phyloP scores from a whole-genome alignment of 805 yeast genomes.

The Monosporozyma siamensis region DNA sequence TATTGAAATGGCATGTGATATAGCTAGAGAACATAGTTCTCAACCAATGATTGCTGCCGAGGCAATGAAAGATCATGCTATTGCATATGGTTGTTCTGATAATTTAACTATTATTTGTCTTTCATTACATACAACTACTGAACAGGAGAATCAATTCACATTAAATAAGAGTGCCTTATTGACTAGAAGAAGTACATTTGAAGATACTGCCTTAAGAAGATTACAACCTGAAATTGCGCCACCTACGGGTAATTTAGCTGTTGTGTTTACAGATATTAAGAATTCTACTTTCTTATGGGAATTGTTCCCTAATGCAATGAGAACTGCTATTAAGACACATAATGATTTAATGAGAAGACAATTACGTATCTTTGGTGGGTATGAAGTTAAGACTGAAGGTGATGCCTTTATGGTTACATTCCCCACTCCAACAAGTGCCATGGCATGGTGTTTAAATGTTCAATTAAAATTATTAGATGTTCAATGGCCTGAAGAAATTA shows the following conservation, averaged over 20 bases:
- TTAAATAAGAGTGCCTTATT: constrained; percentile 33
- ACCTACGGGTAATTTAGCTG: constrained; percentile 87
- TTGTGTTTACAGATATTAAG: constrained; percentile 95
- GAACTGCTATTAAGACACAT: constrained; percentile 92
- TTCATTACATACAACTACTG: constrained; percentile 46
- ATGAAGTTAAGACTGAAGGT: constrained; percentile 98
- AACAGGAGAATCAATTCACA: constrained; percentile 25
- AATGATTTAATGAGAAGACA: constrained; percentile 92
- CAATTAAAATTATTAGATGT: constrained; percentile 75
- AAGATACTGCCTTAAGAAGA: constrained; percentile 72
- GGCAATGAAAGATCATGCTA: constrained; percentile 85
- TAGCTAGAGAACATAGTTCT: constrained; percentile 68
- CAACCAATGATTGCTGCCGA: constrained; percentile 91
- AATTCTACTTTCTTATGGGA: constrained; percentile 94
- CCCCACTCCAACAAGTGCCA: constrained; percentile 82
- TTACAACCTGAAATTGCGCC: constrained; percentile 87
- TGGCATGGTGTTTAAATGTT: constrained; percentile 90
- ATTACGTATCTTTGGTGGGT: constrained; percentile 86
- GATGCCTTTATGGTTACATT: constrained; percentile 98
- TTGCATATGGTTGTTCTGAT: constrained; percentile 80
- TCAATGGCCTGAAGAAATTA: constrained; percentile 93
- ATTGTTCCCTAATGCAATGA: constrained; percentile 83
- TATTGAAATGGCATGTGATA: constrained; percentile 81
- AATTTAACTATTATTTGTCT: constrained; percentile 75
- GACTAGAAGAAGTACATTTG: constrained; percentile 47